Evolutionary conservation across 768 basidiomycete species (phyloP).

Genomic region (Termitomyces sp.): DNA sequence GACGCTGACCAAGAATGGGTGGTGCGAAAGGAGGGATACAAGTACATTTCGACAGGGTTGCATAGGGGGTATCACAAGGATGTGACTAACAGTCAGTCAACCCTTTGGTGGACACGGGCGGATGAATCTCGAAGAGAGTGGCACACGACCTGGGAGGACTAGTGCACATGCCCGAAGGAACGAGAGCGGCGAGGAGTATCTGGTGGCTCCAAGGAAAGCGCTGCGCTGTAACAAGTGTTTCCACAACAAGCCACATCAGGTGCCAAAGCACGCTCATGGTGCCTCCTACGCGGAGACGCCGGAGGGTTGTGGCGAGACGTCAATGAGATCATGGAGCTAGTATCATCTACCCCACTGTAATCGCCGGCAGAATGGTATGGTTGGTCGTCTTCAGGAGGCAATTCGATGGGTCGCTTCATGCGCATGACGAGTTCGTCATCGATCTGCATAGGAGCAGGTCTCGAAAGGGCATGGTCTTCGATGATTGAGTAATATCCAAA

Average conservation of each 20-base stretch:
- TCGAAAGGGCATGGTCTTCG: not conserved
- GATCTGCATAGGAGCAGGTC: not conserved
- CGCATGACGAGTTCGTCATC: constrained; percentile 4
- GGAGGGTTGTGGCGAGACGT: not conserved
- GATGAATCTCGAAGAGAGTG: not conserved
- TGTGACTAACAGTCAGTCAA: not conserved
- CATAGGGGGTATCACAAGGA: not conserved
- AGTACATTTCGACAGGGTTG: not conserved
- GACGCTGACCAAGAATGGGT: too few relatives aligned
- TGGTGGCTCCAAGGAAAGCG: not conserved
- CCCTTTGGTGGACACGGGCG: not conserved
- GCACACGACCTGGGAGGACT: not conserved
- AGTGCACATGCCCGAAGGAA: not conserved
- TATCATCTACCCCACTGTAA: not conserved
- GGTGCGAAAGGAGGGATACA: not conserved
- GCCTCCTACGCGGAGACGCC: not conserved
- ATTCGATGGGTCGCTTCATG: constrained; percentile 7
- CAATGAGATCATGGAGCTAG: not conserved
- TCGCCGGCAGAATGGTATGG: not conserved
- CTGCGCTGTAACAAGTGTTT: not conserved
- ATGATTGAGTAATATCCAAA: not conserved
- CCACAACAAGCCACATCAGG: not conserved
- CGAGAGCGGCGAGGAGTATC: not conserved
- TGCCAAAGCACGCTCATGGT: not conserved
- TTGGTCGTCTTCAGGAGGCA: not conserved